Evolutionary conservation across 345 rosid genomes (phyloP).

Genomic region (Kernera saxatilis): DNA sequence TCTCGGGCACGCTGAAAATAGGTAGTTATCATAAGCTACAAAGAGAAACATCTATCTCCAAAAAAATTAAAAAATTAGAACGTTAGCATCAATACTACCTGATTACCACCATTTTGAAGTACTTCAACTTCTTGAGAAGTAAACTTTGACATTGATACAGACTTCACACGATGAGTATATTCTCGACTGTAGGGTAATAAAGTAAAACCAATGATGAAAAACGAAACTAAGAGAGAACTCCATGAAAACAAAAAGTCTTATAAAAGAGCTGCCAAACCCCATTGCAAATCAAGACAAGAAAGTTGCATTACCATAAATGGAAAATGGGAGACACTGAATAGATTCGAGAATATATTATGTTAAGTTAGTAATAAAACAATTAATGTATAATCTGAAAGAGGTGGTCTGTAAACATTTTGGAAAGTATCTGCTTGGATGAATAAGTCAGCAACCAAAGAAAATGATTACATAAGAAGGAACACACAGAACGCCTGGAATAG

Average conservation of each 20-base stretch:
- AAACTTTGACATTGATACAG: slow-evolving; percentile 96
- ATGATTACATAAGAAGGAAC: not conserved
- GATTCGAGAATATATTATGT: not conserved
- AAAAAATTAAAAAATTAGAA: not conserved
- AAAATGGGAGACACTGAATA: not conserved
- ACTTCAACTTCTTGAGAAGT: slow-evolving; percentile 93
- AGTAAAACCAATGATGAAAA: not conserved
- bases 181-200: slow-evolving; percentile 65
- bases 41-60: slow-evolving; percentile 13
- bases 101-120: slow-evolving; percentile 97
- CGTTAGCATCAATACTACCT: slow-evolving; percentile 41
- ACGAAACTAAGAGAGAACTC: not conserved
- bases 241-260: not conserved
- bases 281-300: not conserved
- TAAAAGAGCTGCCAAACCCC: not conserved
- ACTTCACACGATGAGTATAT: slow-evolving; percentile 96
- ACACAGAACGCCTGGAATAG: not conserved
- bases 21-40: slow-evolving; percentile 12
- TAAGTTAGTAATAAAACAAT: not conserved
- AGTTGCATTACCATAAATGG: not conserved
- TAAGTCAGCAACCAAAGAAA: not conserved
- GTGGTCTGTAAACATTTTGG: not conserved
- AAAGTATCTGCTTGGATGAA: not conserved
- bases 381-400: not conserved
- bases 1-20: slow-evolving; percentile 87